Conservation (phyloP, 345 rosid genomes). For the Pugionium cornutum region DNA sequence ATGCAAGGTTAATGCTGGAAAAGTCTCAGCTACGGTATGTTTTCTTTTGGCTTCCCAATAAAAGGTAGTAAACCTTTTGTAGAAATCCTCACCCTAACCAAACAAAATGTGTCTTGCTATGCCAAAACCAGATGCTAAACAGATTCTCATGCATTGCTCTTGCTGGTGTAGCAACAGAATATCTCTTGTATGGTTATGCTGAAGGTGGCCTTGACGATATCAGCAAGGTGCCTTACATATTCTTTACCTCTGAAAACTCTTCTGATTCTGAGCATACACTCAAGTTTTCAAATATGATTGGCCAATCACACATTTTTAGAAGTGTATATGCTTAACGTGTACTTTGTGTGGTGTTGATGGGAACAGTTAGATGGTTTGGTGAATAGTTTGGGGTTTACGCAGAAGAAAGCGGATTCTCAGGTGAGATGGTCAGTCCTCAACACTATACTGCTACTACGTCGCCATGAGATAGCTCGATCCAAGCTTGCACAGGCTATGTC, state of each 20-base stretch:
- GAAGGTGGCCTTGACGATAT: constrained; percentile 91
- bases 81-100: not conserved
- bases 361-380: constrained; percentile 67
- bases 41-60: not conserved
- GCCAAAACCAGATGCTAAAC: constrained; percentile 63
- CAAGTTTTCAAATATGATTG: not conserved
- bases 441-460: constrained; percentile 67
- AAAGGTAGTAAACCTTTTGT: not conserved
- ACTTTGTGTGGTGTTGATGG: constrained; percentile 8
- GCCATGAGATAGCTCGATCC: constrained; percentile 63
- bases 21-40: constrained; percentile 76
- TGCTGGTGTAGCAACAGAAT: constrained; percentile 86
- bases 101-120: not conserved
- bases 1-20: constrained; percentile 71
- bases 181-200: constrained; percentile 69
- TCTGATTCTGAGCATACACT: not conserved
- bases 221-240: constrained; percentile 55
- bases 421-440: constrained; percentile 88
- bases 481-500: constrained; percentile 80
- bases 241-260: not conserved
- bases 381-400: constrained; percentile 77
- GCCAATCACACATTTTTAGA: not conserved
- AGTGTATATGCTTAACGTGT: not conserved
- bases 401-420: constrained; percentile 85
- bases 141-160: constrained; percentile 88